A percentile compares a stretch with the other conserved stretches of the same genome.
Evolutionary conservation across 2,329 filamentous ascomycete genomes (phyloP).

Genomic region (Colletotrichum lindemuthianum): DNA sequence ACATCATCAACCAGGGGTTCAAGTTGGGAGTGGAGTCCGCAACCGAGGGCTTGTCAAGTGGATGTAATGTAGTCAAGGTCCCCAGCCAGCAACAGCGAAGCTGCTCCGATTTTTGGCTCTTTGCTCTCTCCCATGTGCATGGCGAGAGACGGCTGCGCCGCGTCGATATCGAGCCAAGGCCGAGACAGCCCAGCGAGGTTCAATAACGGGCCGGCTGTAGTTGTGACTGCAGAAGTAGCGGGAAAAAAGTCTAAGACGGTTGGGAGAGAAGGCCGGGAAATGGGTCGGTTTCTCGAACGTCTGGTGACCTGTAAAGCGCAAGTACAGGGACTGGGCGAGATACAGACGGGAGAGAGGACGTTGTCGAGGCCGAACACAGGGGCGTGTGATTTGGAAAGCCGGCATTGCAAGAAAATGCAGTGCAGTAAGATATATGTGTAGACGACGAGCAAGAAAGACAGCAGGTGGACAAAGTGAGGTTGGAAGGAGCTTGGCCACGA

Average conservation of each 20-base stretch:
- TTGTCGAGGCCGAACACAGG: slow-evolving; percentile 7
- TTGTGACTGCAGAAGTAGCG: neutral
- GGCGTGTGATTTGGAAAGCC: neutral
- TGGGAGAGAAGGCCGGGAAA: slow-evolving; percentile 3
- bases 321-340: neutral
- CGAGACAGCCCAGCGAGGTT: slow-evolving; percentile 22
- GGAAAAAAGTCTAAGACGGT: neutral
- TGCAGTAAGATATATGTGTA: neutral
- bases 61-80: no score
- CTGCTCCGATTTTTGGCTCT: neutral
- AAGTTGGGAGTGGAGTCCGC: slow-evolving; percentile 27
- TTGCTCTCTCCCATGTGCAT: slow-evolving; percentile 3
- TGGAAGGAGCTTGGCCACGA: neutral
- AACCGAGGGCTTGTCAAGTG: slow-evolving; percentile 12
- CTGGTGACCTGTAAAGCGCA: slow-evolving; percentile 11
- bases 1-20: slow-evolving; percentile 33
- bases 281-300: neutral
- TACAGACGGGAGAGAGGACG: neutral
- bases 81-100: no score
- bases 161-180: slow-evolving; percentile 25
- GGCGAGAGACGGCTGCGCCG: neutral
- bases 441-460: no score
- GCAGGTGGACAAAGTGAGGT: no score
- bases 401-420: neutral
- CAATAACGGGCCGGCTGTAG: slow-evolving; percentile 21